Evolutionary conservation across 2,329 filamentous ascomycete genomes (phyloP), one percentile per base, ranked within the genome.

Genomic region (Fusarium duplospermum): DNA sequence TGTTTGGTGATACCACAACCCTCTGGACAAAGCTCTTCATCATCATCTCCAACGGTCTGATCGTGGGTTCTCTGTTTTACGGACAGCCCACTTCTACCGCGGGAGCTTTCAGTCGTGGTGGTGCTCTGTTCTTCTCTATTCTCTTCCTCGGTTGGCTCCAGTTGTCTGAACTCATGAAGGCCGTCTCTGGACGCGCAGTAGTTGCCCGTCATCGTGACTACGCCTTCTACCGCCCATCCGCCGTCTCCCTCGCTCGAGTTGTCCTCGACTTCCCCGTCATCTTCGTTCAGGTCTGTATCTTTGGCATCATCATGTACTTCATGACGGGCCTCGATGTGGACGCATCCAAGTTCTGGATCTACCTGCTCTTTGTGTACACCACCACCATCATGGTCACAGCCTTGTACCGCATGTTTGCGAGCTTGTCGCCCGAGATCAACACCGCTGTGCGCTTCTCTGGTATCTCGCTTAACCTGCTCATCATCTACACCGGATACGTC

Each of bases 11-110:
- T 82, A 91, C 88, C 69, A 91, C 91, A 1, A 92, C 93, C 0
- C 86, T 96, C 1, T 92, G 91, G 81, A 96, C 93, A 45, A 96
- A 96, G 75, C 87, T 93, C 68, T 93, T 94, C 82, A 94, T 94
- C 79, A 93, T 95, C 76, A 83, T 96, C 66, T 88, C 92, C 66
- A 93, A 94, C 80, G 86, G 82, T 6, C 86, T 97, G 11, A 93
- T 97, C 70, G 91, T 95, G 63, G 92, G 93, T 2, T 94, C 92
- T 3, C 86, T 96, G 20, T 96, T 96, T 83, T 94, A 94, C 77
- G 89, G 93, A 70, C 83, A 93, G 33, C 82, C 87, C 1, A 73
- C 83, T 1, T 85, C 87, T 54, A 93, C 92, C 0, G 81, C 81
- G 2, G 92, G 91, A 64, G 92, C 93, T 80, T 95, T 92, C 81